Evolutionary conservation across 1,139 yeast genomes (phyloP).

Genomic region (Yamadazyma sp.): DNA sequence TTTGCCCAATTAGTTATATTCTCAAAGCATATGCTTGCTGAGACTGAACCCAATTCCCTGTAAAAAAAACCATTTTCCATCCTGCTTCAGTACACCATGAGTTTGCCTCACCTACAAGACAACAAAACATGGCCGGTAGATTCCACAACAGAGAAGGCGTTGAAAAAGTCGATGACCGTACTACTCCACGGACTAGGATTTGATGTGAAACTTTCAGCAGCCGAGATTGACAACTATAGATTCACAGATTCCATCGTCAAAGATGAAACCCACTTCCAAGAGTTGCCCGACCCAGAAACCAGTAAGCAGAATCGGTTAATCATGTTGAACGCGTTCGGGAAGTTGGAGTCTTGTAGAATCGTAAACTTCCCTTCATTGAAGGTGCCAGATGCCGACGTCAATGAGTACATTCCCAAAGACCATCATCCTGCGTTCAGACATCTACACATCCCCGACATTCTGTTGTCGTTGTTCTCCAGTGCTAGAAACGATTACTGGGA

Average conservation of each 20-base stretch:
- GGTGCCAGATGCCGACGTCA: constrained; percentile 5
- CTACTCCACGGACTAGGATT: constrained; percentile 63
- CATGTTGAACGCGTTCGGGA: constrained; percentile 9
- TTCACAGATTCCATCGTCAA: constrained; percentile 16
- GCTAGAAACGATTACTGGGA: constrained; percentile 74
- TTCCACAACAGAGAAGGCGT: constrained; percentile 51
- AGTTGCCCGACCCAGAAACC: constrained; percentile 9
- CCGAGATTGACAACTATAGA: constrained; percentile 10
- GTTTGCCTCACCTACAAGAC: not conserved
- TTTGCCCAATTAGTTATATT: too few relatives aligned
- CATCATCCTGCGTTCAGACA: constrained; percentile 7
- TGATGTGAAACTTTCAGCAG: constrained; percentile 38
- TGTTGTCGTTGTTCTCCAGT: constrained; percentile 46
- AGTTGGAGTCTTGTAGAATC: constrained; percentile 1
- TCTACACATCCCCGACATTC: constrained; percentile 7
- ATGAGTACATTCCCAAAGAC: constrained; percentile 4
- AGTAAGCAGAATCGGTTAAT: constrained; percentile 14
- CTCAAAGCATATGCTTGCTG: too few relatives aligned
- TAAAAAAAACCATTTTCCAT: too few relatives aligned
- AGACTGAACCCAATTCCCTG: too few relatives aligned
- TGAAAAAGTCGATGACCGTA: constrained; percentile 78
- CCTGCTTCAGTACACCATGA: too few relatives aligned
- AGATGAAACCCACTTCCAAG: constrained; percentile 6
- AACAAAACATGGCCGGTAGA: constrained; percentile 18
- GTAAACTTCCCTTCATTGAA: constrained; percentile 6